These are phyloP conservation scores for Aspergillus bertholletiae DNA, from an alignment of 495 filamentous ascomycete species.

Conservation along the genomic window DNA sequence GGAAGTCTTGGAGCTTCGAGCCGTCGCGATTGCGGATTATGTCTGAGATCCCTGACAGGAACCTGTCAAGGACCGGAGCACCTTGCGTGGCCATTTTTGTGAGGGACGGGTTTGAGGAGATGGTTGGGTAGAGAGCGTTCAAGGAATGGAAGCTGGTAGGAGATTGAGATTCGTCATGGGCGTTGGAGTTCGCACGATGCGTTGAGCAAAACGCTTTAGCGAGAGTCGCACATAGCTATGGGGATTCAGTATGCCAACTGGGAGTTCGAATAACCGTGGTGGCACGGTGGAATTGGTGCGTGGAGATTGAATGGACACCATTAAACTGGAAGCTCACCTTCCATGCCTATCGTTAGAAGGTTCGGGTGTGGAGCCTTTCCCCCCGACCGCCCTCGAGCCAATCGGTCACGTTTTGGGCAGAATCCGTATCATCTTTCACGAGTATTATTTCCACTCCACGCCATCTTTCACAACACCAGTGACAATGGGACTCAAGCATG, in stretches of 20 bases:
- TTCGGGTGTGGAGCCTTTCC: no score
- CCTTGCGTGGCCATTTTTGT: constrained; percentile 24
- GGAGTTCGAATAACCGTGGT: neutral
- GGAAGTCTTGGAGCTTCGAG: constrained; percentile 49
- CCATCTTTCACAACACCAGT: no score
- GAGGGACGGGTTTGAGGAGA: neutral
- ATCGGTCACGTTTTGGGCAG: no score
- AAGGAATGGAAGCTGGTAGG: neutral
- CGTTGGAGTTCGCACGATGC: neutral
- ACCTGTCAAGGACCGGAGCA: constrained; percentile 51
- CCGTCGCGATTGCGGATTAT: constrained; percentile 55
- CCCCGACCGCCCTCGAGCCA: no score
- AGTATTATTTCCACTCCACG: no score
- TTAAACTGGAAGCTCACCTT: no score
- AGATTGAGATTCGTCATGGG: neutral
- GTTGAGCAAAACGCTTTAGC: neutral
- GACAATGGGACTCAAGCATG: no score
- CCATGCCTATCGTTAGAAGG: no score
- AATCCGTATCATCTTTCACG: no score
- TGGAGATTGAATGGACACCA: no score
- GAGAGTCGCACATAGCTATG: neutral
- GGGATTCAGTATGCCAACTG: neutral
- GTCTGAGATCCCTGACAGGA: constrained; percentile 50
- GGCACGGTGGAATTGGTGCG: neutral
- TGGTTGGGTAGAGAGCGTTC: neutral